Evolutionary conservation across 164 flowering plant genomes (phyloP).

Genomic region (Dillenia turbinata): DNA sequence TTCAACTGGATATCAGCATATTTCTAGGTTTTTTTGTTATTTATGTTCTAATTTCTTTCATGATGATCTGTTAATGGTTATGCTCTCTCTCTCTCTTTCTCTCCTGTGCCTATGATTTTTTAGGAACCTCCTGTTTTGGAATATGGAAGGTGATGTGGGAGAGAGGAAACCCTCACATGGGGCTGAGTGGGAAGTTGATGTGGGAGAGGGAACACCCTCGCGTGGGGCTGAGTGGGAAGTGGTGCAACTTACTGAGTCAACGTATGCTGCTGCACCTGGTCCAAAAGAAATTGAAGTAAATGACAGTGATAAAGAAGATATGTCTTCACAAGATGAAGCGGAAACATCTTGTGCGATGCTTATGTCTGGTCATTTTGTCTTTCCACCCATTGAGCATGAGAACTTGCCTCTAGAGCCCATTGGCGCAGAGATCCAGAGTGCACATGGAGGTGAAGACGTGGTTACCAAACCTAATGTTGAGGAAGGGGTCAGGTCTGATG

Average conservation of each 20-base stretch:
- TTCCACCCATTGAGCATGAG: conserved; percentile 77
- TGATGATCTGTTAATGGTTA: too few relatives aligned
- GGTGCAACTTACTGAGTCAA: conserved; percentile 90
- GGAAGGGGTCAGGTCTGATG: conserved; percentile 33
- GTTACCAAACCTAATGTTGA: conserved; percentile 19
- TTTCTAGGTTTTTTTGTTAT: too few relatives aligned
- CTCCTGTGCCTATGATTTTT: neutral
- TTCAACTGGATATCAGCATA: too few relatives aligned
- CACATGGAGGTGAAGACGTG: conserved; percentile 22
- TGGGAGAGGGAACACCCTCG: conserved; percentile 37
- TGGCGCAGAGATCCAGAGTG: conserved; percentile 29
- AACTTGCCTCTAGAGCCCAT: conserved; percentile 52
- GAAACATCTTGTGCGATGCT: conserved; percentile 66
- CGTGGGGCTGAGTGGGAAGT: conserved; percentile 99
- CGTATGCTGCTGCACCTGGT: conserved; percentile 91
- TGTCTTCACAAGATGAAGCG: conserved; percentile 19
- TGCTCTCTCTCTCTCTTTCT: too few relatives aligned
- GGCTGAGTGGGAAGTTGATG: conserved; percentile 19
- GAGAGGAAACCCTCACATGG: conserved; percentile 6
- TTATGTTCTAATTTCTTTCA: too few relatives aligned
- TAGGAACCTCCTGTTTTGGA: conserved; percentile 11
- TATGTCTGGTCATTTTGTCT: conserved; percentile 89
- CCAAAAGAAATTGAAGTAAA: conserved; percentile 34
- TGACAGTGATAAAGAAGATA: conserved; percentile 25
- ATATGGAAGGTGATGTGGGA: conserved; percentile 46